Evolutionary conservation across 768 basidiomycete genomes (phyloP).

Genomic region (Suillus plorans): DNA sequence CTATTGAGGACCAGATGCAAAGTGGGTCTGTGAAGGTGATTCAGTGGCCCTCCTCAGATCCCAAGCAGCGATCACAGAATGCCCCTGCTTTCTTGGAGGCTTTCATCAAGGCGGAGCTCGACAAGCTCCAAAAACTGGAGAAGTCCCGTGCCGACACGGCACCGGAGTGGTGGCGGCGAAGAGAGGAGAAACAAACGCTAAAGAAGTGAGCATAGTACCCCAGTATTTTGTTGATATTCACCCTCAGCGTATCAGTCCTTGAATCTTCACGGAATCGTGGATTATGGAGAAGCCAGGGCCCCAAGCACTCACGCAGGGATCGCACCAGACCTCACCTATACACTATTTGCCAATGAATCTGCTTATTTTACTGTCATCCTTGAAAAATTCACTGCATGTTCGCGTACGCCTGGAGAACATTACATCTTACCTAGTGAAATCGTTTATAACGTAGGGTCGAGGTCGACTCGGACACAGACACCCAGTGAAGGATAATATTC

Average conservation of each 20-base stretch:
- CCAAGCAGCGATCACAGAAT: conserved; percentile 9
- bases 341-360: neutral
- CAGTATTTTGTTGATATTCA: neutral
- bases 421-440: neutral
- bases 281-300: neutral
- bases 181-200: conserved; percentile 23
- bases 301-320: no score
- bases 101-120: conserved; percentile 24
- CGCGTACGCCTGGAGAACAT: neutral
- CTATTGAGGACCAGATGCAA: conserved; percentile 14
- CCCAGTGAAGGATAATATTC: neutral
- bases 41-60: conserved; percentile 11
- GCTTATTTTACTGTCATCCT: neutral
- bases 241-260: neutral
- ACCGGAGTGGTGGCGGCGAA: conserved; percentile 33
- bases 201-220: neutral
- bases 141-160: conserved; percentile 21
- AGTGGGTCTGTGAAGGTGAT: conserved; percentile 8
- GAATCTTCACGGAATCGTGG: neutral
- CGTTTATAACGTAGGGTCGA: neutral
- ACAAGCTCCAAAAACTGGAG: conserved; percentile 21
- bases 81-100: conserved; percentile 21
- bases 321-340: no score
- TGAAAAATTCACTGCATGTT: neutral
- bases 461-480: neutral